Evolutionary conservation across 352 stramenopile genomes (phyloP).

Genomic region (Thraustochytrium striatum): DNA sequence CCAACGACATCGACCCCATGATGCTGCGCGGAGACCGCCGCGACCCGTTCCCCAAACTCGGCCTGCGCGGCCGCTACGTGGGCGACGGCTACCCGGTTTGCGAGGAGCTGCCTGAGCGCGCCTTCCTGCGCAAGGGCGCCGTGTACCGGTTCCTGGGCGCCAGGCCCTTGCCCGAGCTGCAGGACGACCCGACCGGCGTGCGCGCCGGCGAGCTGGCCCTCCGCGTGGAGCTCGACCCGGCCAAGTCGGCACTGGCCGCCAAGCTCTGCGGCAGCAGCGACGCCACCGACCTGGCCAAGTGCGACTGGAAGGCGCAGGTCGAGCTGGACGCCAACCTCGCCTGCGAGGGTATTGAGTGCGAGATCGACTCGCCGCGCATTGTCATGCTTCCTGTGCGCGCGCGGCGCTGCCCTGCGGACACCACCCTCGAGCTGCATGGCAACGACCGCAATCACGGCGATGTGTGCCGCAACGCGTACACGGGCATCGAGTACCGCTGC

Average conservation of each 20-base stretch:
- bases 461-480: neutral
- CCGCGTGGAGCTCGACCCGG: slow-evolving; percentile 47
- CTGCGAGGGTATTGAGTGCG: slow-evolving; percentile 56
- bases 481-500: neutral
- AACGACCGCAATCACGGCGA: neutral
- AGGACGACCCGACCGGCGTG: neutral
- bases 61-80: slow-evolving; percentile 60
- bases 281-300: slow-evolving; percentile 29
- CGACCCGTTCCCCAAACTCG: slow-evolving; percentile 62
- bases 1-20: slow-evolving; percentile 61
- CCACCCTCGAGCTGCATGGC: neutral
- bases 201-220: slow-evolving; percentile 48
- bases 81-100: slow-evolving; percentile 65
- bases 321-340: slow-evolving; percentile 53
- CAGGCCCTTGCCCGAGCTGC: slow-evolving; percentile 15
- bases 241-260: slow-evolving; percentile 53
- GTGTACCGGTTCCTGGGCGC: slow-evolving; percentile 54
- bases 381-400: slow-evolving; percentile 56
- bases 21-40: slow-evolving; percentile 57
- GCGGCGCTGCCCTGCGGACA: neutral
- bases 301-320: slow-evolving; percentile 53
- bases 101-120: slow-evolving; percentile 56
- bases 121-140: slow-evolving; percentile 60
- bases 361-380: slow-evolving; percentile 58
- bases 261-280: slow-evolving; percentile 55